A percentile compares a stretch with the other conserved stretches of the same genome.
phyloP scores from a whole-genome alignment of 2,329 filamentous ascomycete species.

The Colletotrichum lindemuthianum region DNA sequence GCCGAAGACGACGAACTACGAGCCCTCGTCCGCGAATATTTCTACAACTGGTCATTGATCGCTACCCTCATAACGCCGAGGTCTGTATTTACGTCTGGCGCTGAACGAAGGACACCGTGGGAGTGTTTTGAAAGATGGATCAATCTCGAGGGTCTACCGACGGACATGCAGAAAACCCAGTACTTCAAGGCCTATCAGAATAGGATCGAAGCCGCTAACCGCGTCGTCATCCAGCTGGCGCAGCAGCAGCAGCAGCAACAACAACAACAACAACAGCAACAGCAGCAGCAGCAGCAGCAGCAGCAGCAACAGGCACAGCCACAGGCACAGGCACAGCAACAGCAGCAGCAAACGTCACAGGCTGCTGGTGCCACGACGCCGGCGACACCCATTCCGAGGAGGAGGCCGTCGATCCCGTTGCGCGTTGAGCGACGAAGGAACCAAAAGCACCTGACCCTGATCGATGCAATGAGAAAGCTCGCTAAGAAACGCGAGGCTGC shows the following conservation, averaged over 20 bases:
- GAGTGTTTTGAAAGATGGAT: conserved; percentile 99
- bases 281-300: conserved; percentile 58
- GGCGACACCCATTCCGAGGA: conserved; percentile 62
- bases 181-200: conserved; percentile 84
- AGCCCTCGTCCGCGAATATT: conserved; percentile 86
- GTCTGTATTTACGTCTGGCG: conserved; percentile 83
- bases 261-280: conserved; percentile 62
- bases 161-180: conserved; percentile 93
- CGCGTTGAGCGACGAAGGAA: conserved; percentile 88
- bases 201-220: conserved; percentile 69
- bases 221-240: conserved; percentile 63
- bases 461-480: conserved; percentile 95
- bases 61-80: conserved; percentile 79
- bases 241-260: conserved; percentile 55
- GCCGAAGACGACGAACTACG: conserved; percentile 92
- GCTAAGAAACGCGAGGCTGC: conserved; percentile 92
- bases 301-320: conserved; percentile 52
- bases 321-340: conserved; percentile 37
- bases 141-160: conserved; percentile 86
- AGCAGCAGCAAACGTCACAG: conserved; percentile 63
- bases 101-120: conserved; percentile 93
- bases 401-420: conserved; percentile 80
- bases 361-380: conserved; percentile 49
- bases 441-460: conserved; percentile 85
- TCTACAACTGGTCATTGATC: conserved; percentile 98